Conservation (phyloP, 2,329 filamentous ascomycete species). For the Colletotrichum shisoi region DNA sequence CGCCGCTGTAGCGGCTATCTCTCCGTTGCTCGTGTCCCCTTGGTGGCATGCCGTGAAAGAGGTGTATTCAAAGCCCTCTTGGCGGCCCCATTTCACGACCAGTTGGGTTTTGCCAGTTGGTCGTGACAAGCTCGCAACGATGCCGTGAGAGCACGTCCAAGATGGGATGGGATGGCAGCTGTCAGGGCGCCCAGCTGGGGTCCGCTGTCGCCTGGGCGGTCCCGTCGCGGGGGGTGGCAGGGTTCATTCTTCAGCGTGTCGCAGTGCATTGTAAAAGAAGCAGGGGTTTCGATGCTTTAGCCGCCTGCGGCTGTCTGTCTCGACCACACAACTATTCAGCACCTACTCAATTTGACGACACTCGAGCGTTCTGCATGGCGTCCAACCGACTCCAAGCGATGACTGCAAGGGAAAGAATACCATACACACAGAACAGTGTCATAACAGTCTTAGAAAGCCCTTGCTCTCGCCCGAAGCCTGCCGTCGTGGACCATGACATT, state of each 20-base stretch:
- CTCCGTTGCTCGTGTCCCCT: background rate
- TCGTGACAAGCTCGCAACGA: background rate
- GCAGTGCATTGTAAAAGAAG: slow-evolving; percentile 4
- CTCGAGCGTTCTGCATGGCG: background rate
- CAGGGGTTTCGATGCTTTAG: background rate
- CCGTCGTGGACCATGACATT: background rate
- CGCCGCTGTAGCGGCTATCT: background rate
- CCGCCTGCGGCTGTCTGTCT: background rate
- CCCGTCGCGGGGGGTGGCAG: slow-evolving; percentile 21
- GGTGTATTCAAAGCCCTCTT: background rate
- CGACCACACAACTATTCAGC: background rate
- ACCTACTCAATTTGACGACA: background rate
- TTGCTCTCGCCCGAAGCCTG: background rate
- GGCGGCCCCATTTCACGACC: background rate
- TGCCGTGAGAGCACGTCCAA: background rate
- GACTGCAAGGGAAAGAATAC: background rate
- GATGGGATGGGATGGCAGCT: slow-evolving; percentile 21
- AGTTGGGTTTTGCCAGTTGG: background rate
- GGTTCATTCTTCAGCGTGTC: slow-evolving; percentile 33
- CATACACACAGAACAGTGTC: background rate
- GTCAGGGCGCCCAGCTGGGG: slow-evolving; percentile 2
- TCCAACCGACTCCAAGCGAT: too few species aligned
- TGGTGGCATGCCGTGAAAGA: too few species aligned
- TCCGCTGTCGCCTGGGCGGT: slow-evolving; percentile 6
- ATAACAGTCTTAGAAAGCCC: background rate